A percentile compares a stretch with the other conserved stretches of the same genome.
Evolutionary conservation across 305 asterid species (phyloP).

Genomic region (Rubia occidens): DNA sequence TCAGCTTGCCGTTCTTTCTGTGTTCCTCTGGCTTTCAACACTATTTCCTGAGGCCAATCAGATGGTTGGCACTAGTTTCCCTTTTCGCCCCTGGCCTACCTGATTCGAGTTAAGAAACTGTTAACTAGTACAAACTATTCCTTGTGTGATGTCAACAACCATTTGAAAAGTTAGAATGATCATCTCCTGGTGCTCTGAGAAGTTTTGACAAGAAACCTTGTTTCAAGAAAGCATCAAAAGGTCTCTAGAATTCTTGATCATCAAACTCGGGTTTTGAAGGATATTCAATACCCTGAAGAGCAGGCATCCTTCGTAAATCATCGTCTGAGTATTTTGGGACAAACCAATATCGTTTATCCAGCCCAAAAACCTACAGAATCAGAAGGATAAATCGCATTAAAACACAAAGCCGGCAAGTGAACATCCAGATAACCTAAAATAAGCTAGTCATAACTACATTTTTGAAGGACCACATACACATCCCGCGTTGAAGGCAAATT

Average conservation of each 20-base stretch:
- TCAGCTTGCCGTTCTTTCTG: constrained; percentile 6
- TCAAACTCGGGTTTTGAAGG: constrained; percentile 79
- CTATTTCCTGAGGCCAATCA: constrained; percentile 2
- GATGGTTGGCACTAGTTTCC: constrained; percentile 7
- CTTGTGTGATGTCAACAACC: constrained; percentile 1
- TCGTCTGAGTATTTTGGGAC: constrained; percentile 79
- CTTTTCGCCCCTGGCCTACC: constrained; percentile 6
- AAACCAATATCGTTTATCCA: constrained; percentile 73
- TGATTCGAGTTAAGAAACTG: constrained; percentile 5
- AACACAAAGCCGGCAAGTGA: neutral
- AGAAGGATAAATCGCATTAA: neutral
- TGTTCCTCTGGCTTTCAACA: neutral
- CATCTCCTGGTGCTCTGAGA: constrained; percentile 13
- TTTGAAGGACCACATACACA: neutral
- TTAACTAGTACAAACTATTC: constrained; percentile 5
- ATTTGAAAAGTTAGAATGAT: constrained; percentile 2
- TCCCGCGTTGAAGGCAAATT: neutral
- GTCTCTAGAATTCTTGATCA: constrained; percentile 47
- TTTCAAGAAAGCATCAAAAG: neutral
- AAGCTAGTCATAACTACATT: neutral
- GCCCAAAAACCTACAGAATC: constrained; percentile 71
- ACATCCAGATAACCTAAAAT: neutral
- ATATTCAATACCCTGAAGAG: constrained; percentile 91
- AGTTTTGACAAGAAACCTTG: constrained; percentile 12
- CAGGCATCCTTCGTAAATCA: constrained; percentile 76